Base-by-base conservation (phyloP, 2,329 filamentous ascomycete species). In the Cadophora luteo-olivacea region DNA sequence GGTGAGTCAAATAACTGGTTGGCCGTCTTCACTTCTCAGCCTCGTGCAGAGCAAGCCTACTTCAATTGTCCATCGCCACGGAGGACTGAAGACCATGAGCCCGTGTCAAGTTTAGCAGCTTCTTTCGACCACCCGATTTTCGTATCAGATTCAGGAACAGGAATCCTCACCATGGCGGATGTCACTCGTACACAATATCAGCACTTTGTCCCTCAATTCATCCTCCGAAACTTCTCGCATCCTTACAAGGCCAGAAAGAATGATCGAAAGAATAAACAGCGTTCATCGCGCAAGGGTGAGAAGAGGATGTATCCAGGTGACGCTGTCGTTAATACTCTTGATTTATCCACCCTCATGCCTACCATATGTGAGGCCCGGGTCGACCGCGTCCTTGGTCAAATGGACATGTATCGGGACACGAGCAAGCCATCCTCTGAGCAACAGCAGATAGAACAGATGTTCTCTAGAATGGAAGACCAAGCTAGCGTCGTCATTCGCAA, bases 191-290 rank as follows among this genome's bases (percentile, higher is more conserved):
- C 66, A 16, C 74, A 78, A 60, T 79, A 79, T 61, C 77, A 80
- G 16, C 79, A 80, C 65, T 80, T 76, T 51, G 73, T 81, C 22
- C 78, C 79, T 7, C 78, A 73, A 36, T 80, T 80, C 66, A 73
- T 81, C 65, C 73, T 80, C 8, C 65, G 70, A 9, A 79, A 79
- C 65, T 81, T 79, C 65, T 71, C 78, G 19, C 72, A 75, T 57
- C 57, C 66, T 36, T 65, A 68, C 67, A 55, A 61, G 32, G 68
- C 70, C 9, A 58, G 19, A 36, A 70, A 57, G 29, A 36, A 33
- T 52, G n/a, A 36, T 38, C 22, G 36, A 55, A 41, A 64, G 24
- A 36, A 36, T 5, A 5, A 36, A 36, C 33, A 36, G 33, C 61
- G 45, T 57, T 49, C 60, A 69, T 65, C 67, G 12, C 33, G 57